Percentiles rank a stretch among this genome's conserved stretches.
phyloP scores from a whole-genome alignment of 2,329 filamentous ascomycete genomes.

The Fusarium domesticum region DNA sequence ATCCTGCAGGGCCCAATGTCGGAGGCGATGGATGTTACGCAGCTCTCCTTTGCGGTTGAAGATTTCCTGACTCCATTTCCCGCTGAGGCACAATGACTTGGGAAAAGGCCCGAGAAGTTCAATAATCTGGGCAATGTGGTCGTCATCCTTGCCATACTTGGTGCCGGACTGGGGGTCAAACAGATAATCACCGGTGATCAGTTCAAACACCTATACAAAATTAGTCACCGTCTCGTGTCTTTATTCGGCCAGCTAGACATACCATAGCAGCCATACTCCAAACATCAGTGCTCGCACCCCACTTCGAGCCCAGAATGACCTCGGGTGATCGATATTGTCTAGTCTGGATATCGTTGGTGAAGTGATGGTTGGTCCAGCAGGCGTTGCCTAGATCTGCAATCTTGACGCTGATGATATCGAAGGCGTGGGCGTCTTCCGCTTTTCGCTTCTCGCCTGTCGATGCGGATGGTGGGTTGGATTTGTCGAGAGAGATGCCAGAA shows the following conservation, averaged over 20 bases:
- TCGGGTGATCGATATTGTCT: conserved; percentile 96
- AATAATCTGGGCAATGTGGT: conserved; percentile 98
- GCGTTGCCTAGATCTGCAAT: conserved; percentile 98
- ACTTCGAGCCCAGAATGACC: conserved; percentile 94
- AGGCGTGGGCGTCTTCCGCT: conserved; percentile 53
- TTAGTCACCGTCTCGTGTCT: neutral
- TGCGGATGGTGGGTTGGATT: conserved; percentile 52
- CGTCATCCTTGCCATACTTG: conserved; percentile 98
- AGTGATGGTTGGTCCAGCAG: conserved; percentile 98
- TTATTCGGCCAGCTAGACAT: conserved; percentile 36
- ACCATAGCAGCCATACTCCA: conserved; percentile 99
- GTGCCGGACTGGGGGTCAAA: conserved; percentile 98
- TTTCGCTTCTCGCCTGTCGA: conserved; percentile 60
- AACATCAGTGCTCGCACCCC: conserved; percentile 98
- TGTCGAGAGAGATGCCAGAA: conserved; percentile 90
- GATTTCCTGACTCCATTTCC: conserved; percentile 98
- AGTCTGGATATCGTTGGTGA: conserved; percentile 98
- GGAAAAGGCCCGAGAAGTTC: conserved; percentile 92
- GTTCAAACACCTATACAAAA: conserved; percentile 74
- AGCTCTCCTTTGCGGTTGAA: conserved; percentile 98
- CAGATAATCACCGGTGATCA: conserved; percentile 97
- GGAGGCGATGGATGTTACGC: conserved; percentile 92
- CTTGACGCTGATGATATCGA: conserved; percentile 92
- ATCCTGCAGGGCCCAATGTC: conserved; percentile 92
- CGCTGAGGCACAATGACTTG: conserved; percentile 83